phyloP scores from a whole-genome alignment of 164 flowering plant species.

The Echeveria elegans region DNA sequence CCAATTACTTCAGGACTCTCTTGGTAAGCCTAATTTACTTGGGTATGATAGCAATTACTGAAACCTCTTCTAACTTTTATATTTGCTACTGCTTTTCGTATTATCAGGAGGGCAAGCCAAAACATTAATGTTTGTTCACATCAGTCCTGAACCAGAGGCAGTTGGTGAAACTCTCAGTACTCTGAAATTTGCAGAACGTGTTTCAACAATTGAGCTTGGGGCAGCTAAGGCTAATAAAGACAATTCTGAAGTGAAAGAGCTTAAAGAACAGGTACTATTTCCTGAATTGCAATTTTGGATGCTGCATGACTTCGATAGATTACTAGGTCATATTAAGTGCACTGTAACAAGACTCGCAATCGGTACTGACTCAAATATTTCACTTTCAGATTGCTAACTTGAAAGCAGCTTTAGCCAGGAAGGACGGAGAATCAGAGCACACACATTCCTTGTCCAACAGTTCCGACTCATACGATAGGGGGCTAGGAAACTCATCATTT shows the following conservation, averaged over 20 bases:
- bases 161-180: conserved; percentile 56
- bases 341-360: neutral
- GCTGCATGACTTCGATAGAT: neutral
- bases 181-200: conserved; percentile 64
- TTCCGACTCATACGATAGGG: conserved; percentile 36
- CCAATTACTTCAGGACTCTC: conserved; percentile 75
- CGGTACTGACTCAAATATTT: neutral
- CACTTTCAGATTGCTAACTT: conserved; percentile 52
- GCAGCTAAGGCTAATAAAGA: conserved; percentile 57
- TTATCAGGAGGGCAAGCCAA: conserved; percentile 61
- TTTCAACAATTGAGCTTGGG: conserved; percentile 58
- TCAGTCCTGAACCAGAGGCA: conserved; percentile 54
- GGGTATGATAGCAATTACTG: neutral
- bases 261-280: conserved; percentile 24
- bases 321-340: neutral
- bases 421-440: conserved; percentile 39
- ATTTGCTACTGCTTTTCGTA: neutral
- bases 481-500: conserved; percentile 31
- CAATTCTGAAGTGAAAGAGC: conserved; percentile 40
- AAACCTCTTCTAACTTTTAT: neutral
- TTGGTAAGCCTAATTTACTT: conserved; percentile 31
- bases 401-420: conserved; percentile 71
- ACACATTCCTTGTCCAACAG: conserved; percentile 27
- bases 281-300: too few species aligned
- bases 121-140: conserved; percentile 66